Evolutionary conservation across 495 filamentous ascomycete species (phyloP).

Genomic region (Geopyxis carbonaria): DNA sequence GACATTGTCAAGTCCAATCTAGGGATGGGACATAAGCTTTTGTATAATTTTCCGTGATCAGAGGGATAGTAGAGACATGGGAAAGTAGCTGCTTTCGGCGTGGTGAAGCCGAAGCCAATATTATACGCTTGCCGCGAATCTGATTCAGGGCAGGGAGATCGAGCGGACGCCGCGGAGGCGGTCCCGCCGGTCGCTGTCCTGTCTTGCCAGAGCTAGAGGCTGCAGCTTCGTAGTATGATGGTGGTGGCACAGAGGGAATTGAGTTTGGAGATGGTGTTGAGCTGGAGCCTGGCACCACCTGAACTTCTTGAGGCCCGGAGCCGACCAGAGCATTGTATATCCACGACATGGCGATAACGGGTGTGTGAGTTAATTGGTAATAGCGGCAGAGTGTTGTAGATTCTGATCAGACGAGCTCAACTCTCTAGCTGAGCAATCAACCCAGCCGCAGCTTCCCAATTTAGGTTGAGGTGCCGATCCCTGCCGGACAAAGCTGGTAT

Average conservation of each 20-base stretch:
- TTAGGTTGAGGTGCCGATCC: too few relatives aligned
- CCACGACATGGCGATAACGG: too few relatives aligned
- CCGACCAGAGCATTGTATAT: slow-evolving; percentile 19
- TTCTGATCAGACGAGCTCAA: too few relatives aligned
- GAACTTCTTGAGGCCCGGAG: slow-evolving; percentile 11
- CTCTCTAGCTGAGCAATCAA: too few relatives aligned
- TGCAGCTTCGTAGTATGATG: slow-evolving; percentile 18
- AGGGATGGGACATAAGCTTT: neutral
- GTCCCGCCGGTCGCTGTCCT: slow-evolving; percentile 1
- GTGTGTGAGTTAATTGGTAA: too few relatives aligned
- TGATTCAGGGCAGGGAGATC: slow-evolving; percentile 56
- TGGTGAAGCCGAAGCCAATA: slow-evolving; percentile 79
- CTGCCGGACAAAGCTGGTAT: too few relatives aligned
- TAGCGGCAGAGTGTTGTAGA: too few relatives aligned
- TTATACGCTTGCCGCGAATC: slow-evolving; percentile 55
- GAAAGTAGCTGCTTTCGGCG: slow-evolving; percentile 62
- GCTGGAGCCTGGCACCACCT: slow-evolving; percentile 10
- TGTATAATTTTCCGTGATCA: neutral
- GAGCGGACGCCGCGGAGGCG: slow-evolving; percentile 43
- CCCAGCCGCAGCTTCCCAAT: too few relatives aligned
- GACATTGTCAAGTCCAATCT: slow-evolving; percentile 33
- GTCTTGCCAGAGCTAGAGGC: slow-evolving; percentile 4
- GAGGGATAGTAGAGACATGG: slow-evolving; percentile 28
- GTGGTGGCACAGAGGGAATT: slow-evolving; percentile 1
- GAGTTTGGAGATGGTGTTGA: slow-evolving; percentile 19